Evolutionary conservation across 257 asterid species (phyloP), one percentile per base, ranked within the genome.

Genomic region (Jacaranda mimosifolia): DNA sequence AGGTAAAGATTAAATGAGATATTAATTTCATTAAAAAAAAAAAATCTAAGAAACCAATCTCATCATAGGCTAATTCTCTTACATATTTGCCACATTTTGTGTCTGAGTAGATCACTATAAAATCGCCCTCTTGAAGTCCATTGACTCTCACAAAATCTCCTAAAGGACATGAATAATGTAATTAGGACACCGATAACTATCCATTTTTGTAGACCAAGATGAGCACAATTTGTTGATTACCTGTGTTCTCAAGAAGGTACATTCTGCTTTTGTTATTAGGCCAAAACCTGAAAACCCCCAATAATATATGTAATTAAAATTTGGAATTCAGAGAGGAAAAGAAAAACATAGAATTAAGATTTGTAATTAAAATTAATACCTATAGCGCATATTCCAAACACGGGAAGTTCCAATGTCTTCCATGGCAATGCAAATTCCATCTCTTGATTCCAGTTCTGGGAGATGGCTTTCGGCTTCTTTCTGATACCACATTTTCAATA

Each of bases 211-310:
- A 40, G 7, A 69, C 5, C 9, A 21, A 68, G 14, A 40, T 0
- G 64, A 26, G 45, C 9, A 18, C 52, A 15, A 56, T 15, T 18
- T 15, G 13, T 36, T 8, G 3, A n/a, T 39, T 76, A 94, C 97
- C 97, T 36, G 97, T 89, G 83, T 94, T 94, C 81, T 92, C 98
- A 66, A 94, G 93, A 72, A 94, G 93, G 86, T 94, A 94, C 98
- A 94, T 94, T 74, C 97, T 83, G 80, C 98, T 94, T 72, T 92
- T 94, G 93, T 94, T 94, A 65, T 94, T 94, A 18, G 96, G 94
- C 96, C 94, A 89, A 76, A 87, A 89, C 85, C 94, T 89, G 87
- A 59, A 59, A 77, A 72, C 8, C 60, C 36, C 26, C 53, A 58
- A 52, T 9, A 10, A 65, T 11, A 38, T 3, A 21, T n/a, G n/a